Percentiles rank a stretch among this genome's conserved stretches.
phyloP scores from a whole-genome alignment of 495 filamentous ascomycete genomes.

The Jackrogersella minutella region DNA sequence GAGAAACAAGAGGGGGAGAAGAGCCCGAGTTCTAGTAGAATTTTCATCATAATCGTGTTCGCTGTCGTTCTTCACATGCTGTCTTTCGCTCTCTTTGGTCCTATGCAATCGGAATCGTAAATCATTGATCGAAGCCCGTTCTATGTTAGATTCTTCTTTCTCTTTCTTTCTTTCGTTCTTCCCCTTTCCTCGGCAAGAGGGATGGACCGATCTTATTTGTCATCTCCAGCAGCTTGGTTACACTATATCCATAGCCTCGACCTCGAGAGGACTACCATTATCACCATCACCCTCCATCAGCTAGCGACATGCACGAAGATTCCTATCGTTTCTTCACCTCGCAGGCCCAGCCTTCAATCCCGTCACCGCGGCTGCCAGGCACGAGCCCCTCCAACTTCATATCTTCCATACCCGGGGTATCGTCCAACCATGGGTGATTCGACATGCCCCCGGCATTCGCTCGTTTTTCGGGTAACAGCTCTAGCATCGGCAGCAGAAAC shows the following conservation, averaged over 20 bases:
- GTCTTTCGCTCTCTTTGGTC: conserved; percentile 10
- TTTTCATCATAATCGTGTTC: conserved; percentile 5
- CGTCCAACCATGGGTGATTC: conserved; percentile 78
- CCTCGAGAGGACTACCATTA: conserved; percentile 1
- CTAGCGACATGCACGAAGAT: not conserved
- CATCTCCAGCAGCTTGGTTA: not conserved
- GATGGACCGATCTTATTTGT: conserved; percentile 15
- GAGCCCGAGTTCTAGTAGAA: not conserved
- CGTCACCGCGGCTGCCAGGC: conserved; percentile 86
- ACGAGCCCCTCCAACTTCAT: conserved; percentile 72
- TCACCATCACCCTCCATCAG: conserved; percentile 10
- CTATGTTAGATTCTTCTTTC: conserved; percentile 36
- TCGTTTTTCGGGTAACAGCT: conserved; percentile 82
- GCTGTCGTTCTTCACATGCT: not conserved
- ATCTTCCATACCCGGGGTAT: conserved; percentile 86
- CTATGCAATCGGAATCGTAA: conserved; percentile 21
- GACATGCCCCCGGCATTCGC: conserved; percentile 98
- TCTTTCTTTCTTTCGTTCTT: not conserved
- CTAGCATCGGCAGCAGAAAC: conserved; percentile 92
- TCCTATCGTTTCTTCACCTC: conserved; percentile 85
- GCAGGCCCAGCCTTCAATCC: conserved; percentile 93
- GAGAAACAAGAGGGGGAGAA: not conserved
- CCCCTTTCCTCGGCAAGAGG: conserved; percentile 17
- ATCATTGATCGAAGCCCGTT: conserved; percentile 35
- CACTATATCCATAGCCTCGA: not conserved